Conservation (phyloP, 441 rosid species). For the Brassica balearica region DNA sequence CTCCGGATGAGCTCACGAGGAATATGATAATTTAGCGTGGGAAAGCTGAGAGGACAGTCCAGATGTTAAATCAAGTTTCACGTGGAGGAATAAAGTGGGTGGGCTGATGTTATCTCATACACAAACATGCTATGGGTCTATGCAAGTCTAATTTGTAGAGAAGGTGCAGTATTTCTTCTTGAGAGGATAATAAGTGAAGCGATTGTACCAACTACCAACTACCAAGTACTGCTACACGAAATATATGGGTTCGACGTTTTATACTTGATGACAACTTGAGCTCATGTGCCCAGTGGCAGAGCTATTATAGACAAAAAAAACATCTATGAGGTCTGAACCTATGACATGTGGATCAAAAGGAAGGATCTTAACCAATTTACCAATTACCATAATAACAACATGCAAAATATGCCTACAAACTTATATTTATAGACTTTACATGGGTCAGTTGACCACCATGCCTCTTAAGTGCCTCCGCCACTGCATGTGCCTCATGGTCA, state of each 20-base stretch:
- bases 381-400: no score
- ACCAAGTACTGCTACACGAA: constrained; percentile 76
- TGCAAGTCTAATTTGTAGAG: constrained; percentile 55
- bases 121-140: constrained; percentile 68
- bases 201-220: constrained; percentile 26
- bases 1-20: constrained; percentile 67
- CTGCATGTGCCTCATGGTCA: constrained; percentile 14
- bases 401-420: no score
- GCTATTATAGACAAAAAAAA: no score
- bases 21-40: constrained; percentile 64
- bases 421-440: no score
- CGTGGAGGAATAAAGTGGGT: constrained; percentile 54
- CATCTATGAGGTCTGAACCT: no score
- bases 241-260: constrained; percentile 63
- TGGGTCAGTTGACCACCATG: no score
- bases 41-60: constrained; percentile 52
- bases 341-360: no score
- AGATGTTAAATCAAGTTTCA: constrained; percentile 50
- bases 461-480: no score
- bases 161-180: constrained; percentile 55
- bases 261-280: constrained; percentile 55
- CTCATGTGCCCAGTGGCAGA: neutral
- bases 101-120: constrained; percentile 65
- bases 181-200: constrained; percentile 60
- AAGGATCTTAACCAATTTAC: no score